Percentiles rank a stretch among this genome's conserved stretches.
Conservation (phyloP, 768 basidiomycete genomes). For the Termitomyces sp. region DNA sequence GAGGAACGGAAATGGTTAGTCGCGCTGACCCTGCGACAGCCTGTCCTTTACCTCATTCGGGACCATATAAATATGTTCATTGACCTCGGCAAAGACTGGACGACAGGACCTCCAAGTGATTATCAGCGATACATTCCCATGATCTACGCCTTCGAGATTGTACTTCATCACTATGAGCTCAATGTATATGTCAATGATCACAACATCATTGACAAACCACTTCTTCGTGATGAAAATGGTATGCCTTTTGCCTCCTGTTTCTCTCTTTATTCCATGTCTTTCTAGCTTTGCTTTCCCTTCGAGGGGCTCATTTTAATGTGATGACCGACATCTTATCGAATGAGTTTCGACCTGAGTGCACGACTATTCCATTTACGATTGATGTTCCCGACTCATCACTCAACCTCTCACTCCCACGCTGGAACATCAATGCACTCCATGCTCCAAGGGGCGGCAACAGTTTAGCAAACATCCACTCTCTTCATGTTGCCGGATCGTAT, state of each 20-base stretch:
- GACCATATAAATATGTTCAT: conserved; percentile 95
- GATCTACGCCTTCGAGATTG: conserved; percentile 66
- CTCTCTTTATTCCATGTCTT: not conserved
- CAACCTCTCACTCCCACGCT: conserved; percentile 72
- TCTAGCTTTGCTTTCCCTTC: conserved; percentile 68
- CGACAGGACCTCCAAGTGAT: conserved; percentile 74
- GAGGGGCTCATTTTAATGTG: conserved; percentile 52
- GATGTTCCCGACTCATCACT: conserved; percentile 56
- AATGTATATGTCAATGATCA: conserved; percentile 91
- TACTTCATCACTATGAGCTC: conserved; percentile 71
- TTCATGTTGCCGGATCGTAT: conserved; percentile 68
- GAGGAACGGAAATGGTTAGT: conserved; percentile 76
- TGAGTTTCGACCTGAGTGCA: conserved; percentile 67
- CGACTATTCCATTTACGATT: conserved; percentile 61
- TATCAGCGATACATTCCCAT: conserved; percentile 84
- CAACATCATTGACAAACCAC: conserved; percentile 92
- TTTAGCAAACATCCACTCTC: conserved; percentile 53
- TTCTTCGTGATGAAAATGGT: conserved; percentile 84
- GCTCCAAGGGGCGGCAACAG: conserved; percentile 54
- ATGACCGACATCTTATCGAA: conserved; percentile 61
- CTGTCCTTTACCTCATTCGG: conserved; percentile 74
- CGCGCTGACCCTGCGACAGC: conserved; percentile 65
- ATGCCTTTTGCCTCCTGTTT: conserved; percentile 6
- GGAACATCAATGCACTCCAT: conserved; percentile 83
- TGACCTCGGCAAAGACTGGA: conserved; percentile 93